These are phyloP conservation scores for Colletotrichum horii DNA, from an alignment of 2,329 filamentous ascomycete genomes.

Conservation along the genomic window DNA sequence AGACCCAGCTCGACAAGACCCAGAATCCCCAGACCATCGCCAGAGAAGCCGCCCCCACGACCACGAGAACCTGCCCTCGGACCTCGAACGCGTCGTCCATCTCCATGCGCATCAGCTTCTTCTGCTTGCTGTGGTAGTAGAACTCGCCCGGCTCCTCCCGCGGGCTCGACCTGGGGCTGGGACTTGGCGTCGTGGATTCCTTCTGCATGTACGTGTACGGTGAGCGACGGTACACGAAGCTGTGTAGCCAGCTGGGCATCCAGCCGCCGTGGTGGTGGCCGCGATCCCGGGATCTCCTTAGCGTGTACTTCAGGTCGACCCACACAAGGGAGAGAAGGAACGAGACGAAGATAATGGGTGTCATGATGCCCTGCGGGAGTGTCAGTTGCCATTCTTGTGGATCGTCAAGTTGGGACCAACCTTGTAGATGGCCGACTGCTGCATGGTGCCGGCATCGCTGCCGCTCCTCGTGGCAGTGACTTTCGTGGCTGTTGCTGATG, in stretches of 20 bases:
- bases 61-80: slow-evolving; percentile 57
- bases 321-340: slow-evolving; percentile 70
- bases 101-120: slow-evolving; percentile 66
- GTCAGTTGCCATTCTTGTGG: background rate
- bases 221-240: slow-evolving; percentile 43
- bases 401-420: slow-evolving; percentile 18
- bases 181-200: slow-evolving; percentile 14
- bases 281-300: slow-evolving; percentile 49
- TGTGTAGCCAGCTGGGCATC: slow-evolving; percentile 46
- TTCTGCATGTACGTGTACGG: slow-evolving; percentile 39
- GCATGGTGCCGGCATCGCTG: background rate
- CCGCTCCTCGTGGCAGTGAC: slow-evolving; percentile 7
- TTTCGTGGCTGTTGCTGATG: slow-evolving; percentile 21
- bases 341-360: slow-evolving; percentile 66
- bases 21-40: slow-evolving; percentile 33
- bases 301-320: slow-evolving; percentile 63
- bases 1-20: slow-evolving; percentile 6
- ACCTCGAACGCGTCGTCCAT: slow-evolving; percentile 68
- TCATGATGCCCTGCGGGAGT: slow-evolving; percentile 53
- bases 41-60: slow-evolving; percentile 44
- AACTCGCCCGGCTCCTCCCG: slow-evolving; percentile 30
- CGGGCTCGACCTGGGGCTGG: slow-evolving; percentile 17
- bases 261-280: slow-evolving; percentile 29
- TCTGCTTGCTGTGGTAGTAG: slow-evolving; percentile 62
- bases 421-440: slow-evolving; percentile 27